A percentile compares a stretch with the other conserved stretches of the same genome.
phyloP scores from a whole-genome alignment of 106 monocot species.

The Allium cepa region DNA sequence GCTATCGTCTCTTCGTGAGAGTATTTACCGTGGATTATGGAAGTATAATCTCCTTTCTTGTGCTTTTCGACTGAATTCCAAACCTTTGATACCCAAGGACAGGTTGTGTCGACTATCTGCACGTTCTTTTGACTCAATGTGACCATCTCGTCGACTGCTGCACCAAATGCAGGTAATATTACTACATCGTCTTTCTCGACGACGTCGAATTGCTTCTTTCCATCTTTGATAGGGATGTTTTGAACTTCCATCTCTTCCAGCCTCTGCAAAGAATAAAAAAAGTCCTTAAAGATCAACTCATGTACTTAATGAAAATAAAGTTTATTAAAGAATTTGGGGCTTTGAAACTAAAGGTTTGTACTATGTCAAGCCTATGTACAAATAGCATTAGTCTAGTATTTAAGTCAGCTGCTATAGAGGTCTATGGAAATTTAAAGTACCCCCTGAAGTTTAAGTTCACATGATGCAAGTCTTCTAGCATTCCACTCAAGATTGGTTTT shows the following conservation, averaged over 20 bases:
- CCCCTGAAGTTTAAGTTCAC: no score
- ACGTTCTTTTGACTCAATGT: conserved; percentile 81
- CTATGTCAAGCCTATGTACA: no score
- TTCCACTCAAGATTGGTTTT: no score
- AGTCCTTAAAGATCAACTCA: no score
- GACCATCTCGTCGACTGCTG: conserved; percentile 89
- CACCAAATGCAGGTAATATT: conserved; percentile 94
- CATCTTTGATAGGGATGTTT: conserved; percentile 67
- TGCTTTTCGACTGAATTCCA: conserved; percentile 98
- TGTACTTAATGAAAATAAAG: no score
- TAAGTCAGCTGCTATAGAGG: no score
- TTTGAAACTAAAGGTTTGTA: no score
- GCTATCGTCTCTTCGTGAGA: conserved; percentile 95
- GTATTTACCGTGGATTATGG: conserved; percentile 96
- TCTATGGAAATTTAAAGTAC: no score
- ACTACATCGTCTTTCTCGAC: conserved; percentile 84
- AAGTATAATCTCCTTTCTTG: conserved; percentile 90
- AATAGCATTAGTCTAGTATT: no score
- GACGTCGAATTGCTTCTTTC: conserved; percentile 66
- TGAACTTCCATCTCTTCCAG: conserved; percentile 87
- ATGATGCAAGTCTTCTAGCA: no score
- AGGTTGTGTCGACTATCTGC: conserved; percentile 98
- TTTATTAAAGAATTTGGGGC: no score
- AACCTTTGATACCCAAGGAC: conserved; percentile 99
- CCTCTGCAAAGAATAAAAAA: conserved; percentile 25